Conservation (phyloP, 2,329 filamentous ascomycete species). For the Leptoxyphium fumago region DNA sequence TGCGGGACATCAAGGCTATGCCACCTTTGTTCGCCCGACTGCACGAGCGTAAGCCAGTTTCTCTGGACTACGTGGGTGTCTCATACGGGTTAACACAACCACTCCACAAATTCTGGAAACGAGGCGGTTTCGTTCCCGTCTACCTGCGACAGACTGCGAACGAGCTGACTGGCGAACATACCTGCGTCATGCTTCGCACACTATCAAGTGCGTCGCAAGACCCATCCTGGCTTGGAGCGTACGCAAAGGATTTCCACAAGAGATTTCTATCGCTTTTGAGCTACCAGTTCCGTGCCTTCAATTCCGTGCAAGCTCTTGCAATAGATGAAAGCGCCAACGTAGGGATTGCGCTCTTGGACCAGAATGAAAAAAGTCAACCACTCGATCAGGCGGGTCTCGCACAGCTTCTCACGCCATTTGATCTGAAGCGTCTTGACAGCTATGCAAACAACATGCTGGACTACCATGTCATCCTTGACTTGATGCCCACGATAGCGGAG, state of each 20-base stretch:
- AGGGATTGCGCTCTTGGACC: slow-evolving; percentile 51
- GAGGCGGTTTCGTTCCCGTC: slow-evolving; percentile 68
- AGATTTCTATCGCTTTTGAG: slow-evolving; percentile 83
- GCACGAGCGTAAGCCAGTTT: slow-evolving; percentile 63
- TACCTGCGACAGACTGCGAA: slow-evolving; percentile 93
- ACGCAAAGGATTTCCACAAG: slow-evolving; percentile 81
- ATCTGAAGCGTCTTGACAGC: slow-evolving; percentile 84
- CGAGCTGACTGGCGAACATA: slow-evolving; percentile 92
- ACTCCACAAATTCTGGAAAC: slow-evolving; percentile 96
- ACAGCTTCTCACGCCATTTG: slow-evolving; percentile 67
- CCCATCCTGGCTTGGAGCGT: slow-evolving; percentile 74
- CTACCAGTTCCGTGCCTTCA: slow-evolving; percentile 81
- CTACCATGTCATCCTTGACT: slow-evolving; percentile 91
- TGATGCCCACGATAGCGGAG: slow-evolving; percentile 67
- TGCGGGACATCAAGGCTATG: slow-evolving; percentile 82
- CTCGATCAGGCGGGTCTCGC: slow-evolving; percentile 68
- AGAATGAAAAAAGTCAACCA: slow-evolving; percentile 31
- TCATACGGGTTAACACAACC: slow-evolving; percentile 80
- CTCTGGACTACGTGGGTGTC: slow-evolving; percentile 85
- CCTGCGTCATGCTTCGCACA: slow-evolving; percentile 89
- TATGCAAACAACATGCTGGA: slow-evolving; percentile 97
- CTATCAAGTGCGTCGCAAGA: slow-evolving; percentile 51
- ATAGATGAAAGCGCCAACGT: slow-evolving; percentile 73
- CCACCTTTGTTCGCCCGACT: slow-evolving; percentile 85
- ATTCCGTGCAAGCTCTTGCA: slow-evolving; percentile 61